Conservation (phyloP, 345 rosid genomes). For the Melaleuca alternifolia region DNA sequence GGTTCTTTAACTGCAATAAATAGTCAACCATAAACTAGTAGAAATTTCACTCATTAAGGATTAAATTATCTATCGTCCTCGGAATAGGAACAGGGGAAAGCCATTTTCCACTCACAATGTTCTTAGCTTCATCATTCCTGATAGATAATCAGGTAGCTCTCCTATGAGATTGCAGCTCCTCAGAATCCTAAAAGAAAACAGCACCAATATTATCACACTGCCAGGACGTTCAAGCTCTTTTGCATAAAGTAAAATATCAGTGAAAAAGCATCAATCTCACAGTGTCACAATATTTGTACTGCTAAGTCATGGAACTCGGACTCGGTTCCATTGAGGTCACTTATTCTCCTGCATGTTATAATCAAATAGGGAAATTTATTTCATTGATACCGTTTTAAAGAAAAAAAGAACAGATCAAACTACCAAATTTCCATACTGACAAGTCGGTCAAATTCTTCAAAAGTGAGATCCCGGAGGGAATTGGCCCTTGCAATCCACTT, state of each 20-base stretch:
- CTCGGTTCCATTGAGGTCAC: not conserved
- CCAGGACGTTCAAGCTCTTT: not conserved
- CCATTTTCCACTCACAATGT: constrained; percentile 27
- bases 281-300: not conserved
- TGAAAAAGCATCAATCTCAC: not conserved
- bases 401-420: not conserved
- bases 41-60: not conserved
- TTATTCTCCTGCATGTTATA: constrained; percentile 5
- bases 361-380: not conserved
- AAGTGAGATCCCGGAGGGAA: not conserved
- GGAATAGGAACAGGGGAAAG: not conserved
- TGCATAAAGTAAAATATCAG: not conserved
- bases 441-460: not conserved
- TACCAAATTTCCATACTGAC: not conserved
- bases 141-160: constrained; percentile 30
- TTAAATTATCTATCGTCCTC: not conserved
- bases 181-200: constrained; percentile 21
- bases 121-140: not conserved
- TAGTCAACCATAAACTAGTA: not conserved
- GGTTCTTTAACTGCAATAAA: not conserved
- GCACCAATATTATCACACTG: not conserved
- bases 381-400: not conserved
- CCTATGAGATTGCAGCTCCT: constrained; percentile 48
- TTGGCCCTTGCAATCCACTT: constrained; percentile 6
- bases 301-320: not conserved